Evolutionary conservation across 129 eudicot genomes (phyloP).

Genomic region (Deinandra increscens): DNA sequence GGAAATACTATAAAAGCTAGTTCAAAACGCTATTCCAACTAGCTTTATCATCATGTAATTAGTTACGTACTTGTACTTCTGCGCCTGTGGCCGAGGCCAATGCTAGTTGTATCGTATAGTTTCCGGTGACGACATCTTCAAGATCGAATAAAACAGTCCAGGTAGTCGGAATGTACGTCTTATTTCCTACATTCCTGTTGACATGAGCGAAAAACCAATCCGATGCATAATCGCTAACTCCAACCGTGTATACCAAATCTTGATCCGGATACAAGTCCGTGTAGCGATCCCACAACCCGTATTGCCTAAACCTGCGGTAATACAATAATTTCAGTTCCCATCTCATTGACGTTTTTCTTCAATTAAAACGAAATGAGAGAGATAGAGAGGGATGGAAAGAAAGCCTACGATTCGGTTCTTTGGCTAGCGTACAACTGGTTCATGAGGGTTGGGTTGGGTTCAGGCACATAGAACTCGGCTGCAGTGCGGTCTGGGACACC

Average conservation of each 20-base stretch:
- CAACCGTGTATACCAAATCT: constrained; percentile 58
- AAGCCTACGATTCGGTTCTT: constrained; percentile 38
- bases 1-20: no score
- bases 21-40: neutral
- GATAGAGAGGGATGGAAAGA: neutral
- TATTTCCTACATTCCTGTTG: constrained; percentile 36
- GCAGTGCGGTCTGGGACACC: constrained; percentile 77
- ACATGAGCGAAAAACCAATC: constrained; percentile 80
- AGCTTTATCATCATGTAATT: neutral
- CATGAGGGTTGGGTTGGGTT: constrained; percentile 41
- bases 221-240: constrained; percentile 34
- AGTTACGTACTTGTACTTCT: constrained; percentile 43
- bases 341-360: neutral
- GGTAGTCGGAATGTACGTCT: constrained; percentile 42
- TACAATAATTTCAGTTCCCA: neutral
- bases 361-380: neutral
- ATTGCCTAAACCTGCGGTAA: constrained; percentile 62
- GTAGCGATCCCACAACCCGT: constrained; percentile 77
- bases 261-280: constrained; percentile 49
- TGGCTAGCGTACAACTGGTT: constrained; percentile 35
- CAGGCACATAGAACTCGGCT: constrained; percentile 61
- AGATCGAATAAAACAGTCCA: constrained; percentile 62
- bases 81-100: constrained; percentile 56
- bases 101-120: constrained; percentile 65
- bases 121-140: constrained; percentile 22